Base-by-base conservation (phyloP, 768 basidiomycete genomes). In the Pleurotus sapidus region DNA sequence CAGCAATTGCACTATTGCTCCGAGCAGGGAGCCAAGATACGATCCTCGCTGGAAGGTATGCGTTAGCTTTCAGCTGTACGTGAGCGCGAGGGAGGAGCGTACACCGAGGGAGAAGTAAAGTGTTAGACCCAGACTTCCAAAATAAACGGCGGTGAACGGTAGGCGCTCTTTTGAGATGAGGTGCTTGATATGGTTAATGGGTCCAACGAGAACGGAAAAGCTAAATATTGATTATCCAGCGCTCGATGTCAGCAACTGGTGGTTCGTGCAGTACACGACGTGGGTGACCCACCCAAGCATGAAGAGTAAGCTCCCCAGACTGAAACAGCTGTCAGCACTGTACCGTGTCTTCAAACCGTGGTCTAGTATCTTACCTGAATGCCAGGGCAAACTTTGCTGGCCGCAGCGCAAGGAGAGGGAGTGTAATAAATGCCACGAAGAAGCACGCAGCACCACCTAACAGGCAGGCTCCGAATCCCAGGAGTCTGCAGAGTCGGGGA, bases 381-480 rank as follows among this genome's bases (percentile, higher is more conserved):
- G 27, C 59, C 11, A 58, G 12, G 9, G 51, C 38, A 14, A 63
- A 46, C 34, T 42, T 49, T 42, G 42, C 57, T 50, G 54, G 56
- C 67, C 77, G 60, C 64, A 77, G 74, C 38, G 74, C 70, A 57
- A 77, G 69, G 23, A 80, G 57, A 5, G 92, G 88, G 38, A 95
- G 76, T 2, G 91, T 91, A 53, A 95, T 68, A 74, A 97, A 98
- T 14, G 93, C 84, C 40, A 97, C 87, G 63, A 90, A 86, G 77
- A 98, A 97, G 75, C 97, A 99, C 2, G 94, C 91, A 15, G 86
- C 86, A 1, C 95, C 96, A 5, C 97, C 97, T 20, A 92, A 72
- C 46, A 96, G 75, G 68, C 95, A 98, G 27, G 84, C 89, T 45
- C 91, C 84, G 69, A 99, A 99, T 6, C 94, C 97, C 12, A 98